These are phyloP conservation scores for Lathyrus sativus DNA, from an alignment of 306 rosid genomes.

Conservation along the genomic window DNA sequence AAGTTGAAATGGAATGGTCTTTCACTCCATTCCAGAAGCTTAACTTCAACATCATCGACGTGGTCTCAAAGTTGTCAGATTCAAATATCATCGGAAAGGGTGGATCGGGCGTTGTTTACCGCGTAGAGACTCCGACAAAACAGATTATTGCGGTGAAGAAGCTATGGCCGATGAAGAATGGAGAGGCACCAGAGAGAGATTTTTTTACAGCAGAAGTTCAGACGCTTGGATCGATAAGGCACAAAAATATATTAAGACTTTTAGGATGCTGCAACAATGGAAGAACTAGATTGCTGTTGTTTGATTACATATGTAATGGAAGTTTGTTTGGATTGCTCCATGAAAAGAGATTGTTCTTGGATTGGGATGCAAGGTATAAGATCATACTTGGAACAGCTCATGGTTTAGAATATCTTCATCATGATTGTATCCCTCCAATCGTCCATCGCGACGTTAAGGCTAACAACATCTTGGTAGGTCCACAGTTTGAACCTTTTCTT, in stretches of 20 bases:
- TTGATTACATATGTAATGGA: constrained; percentile 87
- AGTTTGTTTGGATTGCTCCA: constrained; percentile 77
- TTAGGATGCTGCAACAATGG: constrained; percentile 84
- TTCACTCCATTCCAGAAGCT: constrained; percentile 92
- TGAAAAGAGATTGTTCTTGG: constrained; percentile 81
- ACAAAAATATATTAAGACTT: constrained; percentile 87
- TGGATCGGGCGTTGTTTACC: constrained; percentile 83
- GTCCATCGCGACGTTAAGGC: constrained; percentile 85
- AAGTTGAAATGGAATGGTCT: constrained; percentile 72
- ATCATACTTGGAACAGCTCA: constrained; percentile 86
- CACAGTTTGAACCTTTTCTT: constrained; percentile 78
- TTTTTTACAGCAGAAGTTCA: constrained; percentile 78
- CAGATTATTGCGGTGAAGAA: constrained; percentile 93
- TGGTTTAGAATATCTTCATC: constrained; percentile 94
- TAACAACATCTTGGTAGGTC: constrained; percentile 87
- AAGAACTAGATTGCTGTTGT: constrained; percentile 74
- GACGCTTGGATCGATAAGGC: constrained; percentile 88
- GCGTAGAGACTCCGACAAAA: constrained; percentile 84
- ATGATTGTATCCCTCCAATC: constrained; percentile 88
- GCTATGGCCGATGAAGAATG: constrained; percentile 70
- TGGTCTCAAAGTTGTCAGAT: constrained; percentile 67
- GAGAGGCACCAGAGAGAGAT: constrained; percentile 71
- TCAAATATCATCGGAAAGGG: constrained; percentile 87
- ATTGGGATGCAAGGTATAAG: constrained; percentile 92
- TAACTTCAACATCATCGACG: constrained; percentile 71